Evolutionary conservation across 2,329 filamentous ascomycete species (phyloP).

Genomic region (Bipolaris zeicola): DNA sequence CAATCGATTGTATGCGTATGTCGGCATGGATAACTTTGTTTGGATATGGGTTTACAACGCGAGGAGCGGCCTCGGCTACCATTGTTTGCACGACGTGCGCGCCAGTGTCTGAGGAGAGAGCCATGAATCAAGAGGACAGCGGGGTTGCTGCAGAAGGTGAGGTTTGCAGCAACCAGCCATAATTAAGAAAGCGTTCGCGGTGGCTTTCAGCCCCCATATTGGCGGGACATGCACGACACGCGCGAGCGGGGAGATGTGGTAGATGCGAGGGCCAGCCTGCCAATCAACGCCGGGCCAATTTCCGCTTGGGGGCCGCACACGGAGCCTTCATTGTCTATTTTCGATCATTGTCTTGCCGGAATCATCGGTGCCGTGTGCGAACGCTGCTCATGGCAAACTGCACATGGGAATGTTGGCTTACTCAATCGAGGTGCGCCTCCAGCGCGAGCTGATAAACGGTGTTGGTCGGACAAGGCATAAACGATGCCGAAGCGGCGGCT

Average conservation of each 20-base stretch:
- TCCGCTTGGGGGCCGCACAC: slow-evolving; percentile 26
- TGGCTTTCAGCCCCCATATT: slow-evolving; percentile 37
- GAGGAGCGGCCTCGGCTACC: slow-evolving; percentile 23
- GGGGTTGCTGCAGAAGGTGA: slow-evolving; percentile 13
- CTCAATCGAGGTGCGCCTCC: not conserved
- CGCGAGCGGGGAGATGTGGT: slow-evolving; percentile 2
- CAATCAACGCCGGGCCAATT: slow-evolving; percentile 2
- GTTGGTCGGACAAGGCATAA: not conserved
- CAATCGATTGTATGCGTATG: slow-evolving; percentile 30
- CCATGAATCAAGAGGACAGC: slow-evolving; percentile 12
- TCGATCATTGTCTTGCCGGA: slow-evolving; percentile 7
- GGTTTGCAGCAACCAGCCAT: slow-evolving; percentile 26
- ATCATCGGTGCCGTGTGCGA: slow-evolving; percentile 3
- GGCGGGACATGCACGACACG: slow-evolving; percentile 19
- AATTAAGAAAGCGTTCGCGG: slow-evolving; percentile 17
- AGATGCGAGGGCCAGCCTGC: not conserved
- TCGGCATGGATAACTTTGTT: slow-evolving; percentile 36
- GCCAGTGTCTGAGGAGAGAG: slow-evolving; percentile 9
- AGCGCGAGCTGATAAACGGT: not conserved
- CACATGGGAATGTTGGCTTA: not conserved
- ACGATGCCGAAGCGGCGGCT: slow-evolving; percentile 21
- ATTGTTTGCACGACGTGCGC: slow-evolving; percentile 20
- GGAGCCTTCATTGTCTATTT: slow-evolving; percentile 8
- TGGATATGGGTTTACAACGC: slow-evolving; percentile 18
- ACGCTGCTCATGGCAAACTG: slow-evolving; percentile 1